These are phyloP conservation scores for Lasiosphaeria ovina DNA, from an alignment of 495 filamentous ascomycete genomes.

Conservation along the genomic window DNA sequence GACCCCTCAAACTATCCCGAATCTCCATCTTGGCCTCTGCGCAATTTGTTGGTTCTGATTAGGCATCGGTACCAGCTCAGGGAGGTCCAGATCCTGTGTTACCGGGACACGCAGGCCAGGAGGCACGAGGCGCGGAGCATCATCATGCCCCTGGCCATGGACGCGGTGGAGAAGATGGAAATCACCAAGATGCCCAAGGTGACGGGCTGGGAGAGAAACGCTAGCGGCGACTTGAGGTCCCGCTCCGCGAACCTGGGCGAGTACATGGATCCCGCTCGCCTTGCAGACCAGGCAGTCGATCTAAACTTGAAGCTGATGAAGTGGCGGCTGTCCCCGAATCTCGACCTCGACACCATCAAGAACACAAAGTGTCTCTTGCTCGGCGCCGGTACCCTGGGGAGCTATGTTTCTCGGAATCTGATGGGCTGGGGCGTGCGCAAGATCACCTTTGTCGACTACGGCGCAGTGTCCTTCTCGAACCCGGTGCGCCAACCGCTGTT, in stretches of 20 bases:
- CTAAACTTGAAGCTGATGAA: constrained; percentile 98
- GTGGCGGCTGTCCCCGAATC: constrained; percentile 87
- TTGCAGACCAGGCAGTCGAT: constrained; percentile 95
- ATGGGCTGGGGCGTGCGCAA: constrained; percentile 97
- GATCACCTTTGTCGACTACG: constrained; percentile 95
- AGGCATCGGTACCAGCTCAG: constrained; percentile 74
- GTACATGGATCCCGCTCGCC: constrained; percentile 81
- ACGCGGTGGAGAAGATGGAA: constrained; percentile 38
- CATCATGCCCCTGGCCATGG: constrained; percentile 65
- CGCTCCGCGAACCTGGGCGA: constrained; percentile 77
- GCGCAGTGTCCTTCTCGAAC: constrained; percentile 94
- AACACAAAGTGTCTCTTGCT: constrained; percentile 87
- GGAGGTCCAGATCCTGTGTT: constrained; percentile 83
- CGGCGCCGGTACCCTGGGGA: constrained; percentile 92
- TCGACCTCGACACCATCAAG: constrained; percentile 87
- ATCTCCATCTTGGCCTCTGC: constrained; percentile 86
- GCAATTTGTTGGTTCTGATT: constrained; percentile 86
- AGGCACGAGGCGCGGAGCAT: constrained; percentile 78
- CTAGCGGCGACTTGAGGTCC: constrained; percentile 67
- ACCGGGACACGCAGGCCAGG: constrained; percentile 72
- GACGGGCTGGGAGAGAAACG: constrained; percentile 91
- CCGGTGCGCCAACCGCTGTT: constrained; percentile 94
- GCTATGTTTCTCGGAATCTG: constrained; percentile 85
- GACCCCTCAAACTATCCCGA: constrained; percentile 88
- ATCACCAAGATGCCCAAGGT: constrained; percentile 69